Percentiles rank a stretch among this genome's conserved stretches.
Conservation (phyloP, 805 yeast species). For the Starmerella apis region DNA sequence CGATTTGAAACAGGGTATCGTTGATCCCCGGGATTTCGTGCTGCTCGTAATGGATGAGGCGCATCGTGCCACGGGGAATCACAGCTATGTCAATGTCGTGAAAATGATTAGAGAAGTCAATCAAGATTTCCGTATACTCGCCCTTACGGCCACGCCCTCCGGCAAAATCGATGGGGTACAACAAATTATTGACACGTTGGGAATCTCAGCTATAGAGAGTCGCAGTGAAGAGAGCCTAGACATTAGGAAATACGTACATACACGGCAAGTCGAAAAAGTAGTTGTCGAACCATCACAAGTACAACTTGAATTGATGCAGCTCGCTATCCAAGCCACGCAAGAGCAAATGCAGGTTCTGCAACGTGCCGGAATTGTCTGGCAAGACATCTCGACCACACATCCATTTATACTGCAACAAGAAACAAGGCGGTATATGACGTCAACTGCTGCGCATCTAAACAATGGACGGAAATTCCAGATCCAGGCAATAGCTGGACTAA, state of each 20-base stretch:
- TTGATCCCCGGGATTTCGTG: constrained; percentile 65
- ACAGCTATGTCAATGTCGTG: constrained; percentile 80
- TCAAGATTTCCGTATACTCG: constrained; percentile 62
- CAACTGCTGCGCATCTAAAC: constrained; percentile 22
- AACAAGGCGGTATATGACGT: constrained; percentile 38
- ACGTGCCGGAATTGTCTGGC: constrained; percentile 49
- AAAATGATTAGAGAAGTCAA: constrained; percentile 51
- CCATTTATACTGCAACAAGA: constrained; percentile 43
- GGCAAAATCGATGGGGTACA: constrained; percentile 81
- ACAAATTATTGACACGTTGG: constrained; percentile 61
- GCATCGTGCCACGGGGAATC: constrained; percentile 82
- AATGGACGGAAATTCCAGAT: constrained; percentile 23
- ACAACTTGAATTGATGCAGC: constrained; percentile 45
- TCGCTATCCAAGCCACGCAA: constrained; percentile 50
- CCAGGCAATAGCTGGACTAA: constrained; percentile 39
- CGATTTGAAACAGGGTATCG: constrained; percentile 62
- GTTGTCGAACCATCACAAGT: constrained; percentile 46
- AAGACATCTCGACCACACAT: constrained; percentile 47
- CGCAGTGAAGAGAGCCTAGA: constrained; percentile 79
- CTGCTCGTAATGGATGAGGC: constrained; percentile 90
- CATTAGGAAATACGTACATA: constrained; percentile 65
- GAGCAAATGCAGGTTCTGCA: constrained; percentile 59
- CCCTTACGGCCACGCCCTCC: constrained; percentile 94
- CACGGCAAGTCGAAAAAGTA: constrained; percentile 50
- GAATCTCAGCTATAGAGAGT: constrained; percentile 68